Conservation (phyloP, 83 land plant species). For the Picea abies region DNA sequence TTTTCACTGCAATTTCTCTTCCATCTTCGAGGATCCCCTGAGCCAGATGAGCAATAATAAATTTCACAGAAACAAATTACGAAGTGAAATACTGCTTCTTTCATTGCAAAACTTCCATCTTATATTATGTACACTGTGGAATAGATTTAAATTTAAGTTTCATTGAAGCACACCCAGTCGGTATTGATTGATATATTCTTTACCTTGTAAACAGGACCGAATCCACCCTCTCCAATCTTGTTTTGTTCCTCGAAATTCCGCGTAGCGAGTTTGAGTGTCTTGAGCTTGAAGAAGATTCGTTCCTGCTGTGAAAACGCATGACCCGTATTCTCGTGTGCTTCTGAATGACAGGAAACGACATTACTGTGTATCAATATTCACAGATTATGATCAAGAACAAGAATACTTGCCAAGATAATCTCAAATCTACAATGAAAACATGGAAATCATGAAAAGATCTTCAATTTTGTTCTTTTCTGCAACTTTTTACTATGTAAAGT, state of each 20-base stretch:
- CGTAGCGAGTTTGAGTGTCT: constrained; percentile 17
- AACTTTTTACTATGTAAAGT: no score
- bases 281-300: not conserved
- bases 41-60: not conserved
- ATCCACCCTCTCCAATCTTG: constrained; percentile 21
- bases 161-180: no score
- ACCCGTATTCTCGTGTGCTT: not conserved
- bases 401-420: not conserved
- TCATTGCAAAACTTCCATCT: no score
- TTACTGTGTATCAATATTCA: not conserved
- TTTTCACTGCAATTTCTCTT: constrained; percentile 27
- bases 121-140: no score
- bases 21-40: constrained; percentile 24
- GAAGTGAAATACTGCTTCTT: no score
- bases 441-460: no score
- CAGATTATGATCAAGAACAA: not conserved
- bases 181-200: no score
- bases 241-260: not conserved
- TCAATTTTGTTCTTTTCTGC: no score
- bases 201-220: constrained; percentile 23
- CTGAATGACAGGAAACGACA: not conserved
- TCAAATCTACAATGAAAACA: no score
- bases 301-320: constrained; percentile 14
- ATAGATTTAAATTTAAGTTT: no score
- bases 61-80: no score